Evolutionary conservation across 2,329 filamentous ascomycete genomes (phyloP).

Genomic region (Botrytis byssoidea): DNA sequence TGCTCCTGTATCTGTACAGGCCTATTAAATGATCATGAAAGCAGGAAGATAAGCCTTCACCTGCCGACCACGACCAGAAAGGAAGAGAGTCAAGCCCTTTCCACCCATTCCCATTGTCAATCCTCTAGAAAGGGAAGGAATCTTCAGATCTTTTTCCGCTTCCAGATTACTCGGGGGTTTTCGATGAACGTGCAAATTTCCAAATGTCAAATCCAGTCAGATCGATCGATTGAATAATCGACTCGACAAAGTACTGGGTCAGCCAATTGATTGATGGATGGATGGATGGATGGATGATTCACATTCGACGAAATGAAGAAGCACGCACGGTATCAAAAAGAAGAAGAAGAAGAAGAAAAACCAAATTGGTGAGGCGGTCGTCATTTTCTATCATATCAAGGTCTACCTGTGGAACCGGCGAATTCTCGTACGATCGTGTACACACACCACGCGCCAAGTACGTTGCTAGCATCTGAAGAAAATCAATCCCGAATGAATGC

Average conservation of each 20-base stretch:
- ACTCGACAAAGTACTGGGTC: no score
- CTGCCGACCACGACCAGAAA: neutral
- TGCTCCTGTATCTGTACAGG: no score
- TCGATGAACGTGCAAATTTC: neutral
- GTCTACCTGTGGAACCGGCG: neutral
- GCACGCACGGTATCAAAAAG: no score
- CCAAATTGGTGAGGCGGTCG: neutral
- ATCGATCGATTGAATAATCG: neutral
- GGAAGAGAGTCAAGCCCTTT: neutral
- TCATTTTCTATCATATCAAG: neutral
- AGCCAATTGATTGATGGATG: neutral
- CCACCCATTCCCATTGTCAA: neutral
- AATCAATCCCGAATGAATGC: neutral
- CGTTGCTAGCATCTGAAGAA: neutral
- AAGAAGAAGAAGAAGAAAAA: neutral
- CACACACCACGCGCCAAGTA: neutral
- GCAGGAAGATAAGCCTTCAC: neutral
- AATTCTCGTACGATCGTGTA: neutral
- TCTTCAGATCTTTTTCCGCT: neutral
- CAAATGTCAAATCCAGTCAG: neutral
- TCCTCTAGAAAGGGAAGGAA: neutral
- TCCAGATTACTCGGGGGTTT: neutral
- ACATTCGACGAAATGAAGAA: no score
- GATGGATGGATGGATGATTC: neutral
- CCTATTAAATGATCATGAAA: neutral